Conservation (phyloP, 305 asterid genomes). For the Vinca major region DNA sequence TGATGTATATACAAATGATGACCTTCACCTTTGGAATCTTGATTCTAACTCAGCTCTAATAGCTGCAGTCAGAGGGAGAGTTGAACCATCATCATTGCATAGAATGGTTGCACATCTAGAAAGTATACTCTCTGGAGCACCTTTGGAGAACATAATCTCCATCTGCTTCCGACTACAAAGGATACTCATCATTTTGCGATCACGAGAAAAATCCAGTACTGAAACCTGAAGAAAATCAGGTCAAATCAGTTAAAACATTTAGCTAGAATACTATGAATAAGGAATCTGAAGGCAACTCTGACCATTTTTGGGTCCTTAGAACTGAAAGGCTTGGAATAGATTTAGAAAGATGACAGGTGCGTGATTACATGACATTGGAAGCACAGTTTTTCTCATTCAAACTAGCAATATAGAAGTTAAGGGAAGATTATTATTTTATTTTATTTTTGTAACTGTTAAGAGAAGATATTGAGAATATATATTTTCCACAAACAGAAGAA, state of each 20-base stretch:
- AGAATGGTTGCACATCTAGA: constrained; percentile 78
- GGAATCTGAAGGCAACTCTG: not conserved
- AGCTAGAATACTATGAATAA: not conserved
- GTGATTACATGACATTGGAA: not conserved
- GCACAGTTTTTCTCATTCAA: not conserved
- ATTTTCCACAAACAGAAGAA: not conserved
- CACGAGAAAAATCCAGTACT: constrained; percentile 90
- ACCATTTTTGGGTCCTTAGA: too few relatives aligned
- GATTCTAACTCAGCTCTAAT: constrained; percentile 77
- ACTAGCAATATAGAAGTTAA: not conserved
- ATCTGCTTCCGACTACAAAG: constrained; percentile 92
- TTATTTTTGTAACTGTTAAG: too few relatives aligned
- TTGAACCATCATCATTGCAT: constrained; percentile 89
- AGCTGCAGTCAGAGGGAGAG: constrained; percentile 63
- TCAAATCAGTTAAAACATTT: constrained; percentile 4
- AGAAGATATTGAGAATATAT: not conserved
- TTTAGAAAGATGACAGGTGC: not conserved
- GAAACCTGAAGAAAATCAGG: constrained; percentile 53
- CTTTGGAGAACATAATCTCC: constrained; percentile 94
- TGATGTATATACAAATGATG: not conserved
- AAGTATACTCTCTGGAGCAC: constrained; percentile 98
- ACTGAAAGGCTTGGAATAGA: not conserved
- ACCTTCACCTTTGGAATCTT: constrained; percentile 58
- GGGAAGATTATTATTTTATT: too few relatives aligned
- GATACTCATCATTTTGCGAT: constrained; percentile 99